Conservation (phyloP, 2,329 filamentous ascomycete genomes). For the Trichoderma pleuroti region DNA sequence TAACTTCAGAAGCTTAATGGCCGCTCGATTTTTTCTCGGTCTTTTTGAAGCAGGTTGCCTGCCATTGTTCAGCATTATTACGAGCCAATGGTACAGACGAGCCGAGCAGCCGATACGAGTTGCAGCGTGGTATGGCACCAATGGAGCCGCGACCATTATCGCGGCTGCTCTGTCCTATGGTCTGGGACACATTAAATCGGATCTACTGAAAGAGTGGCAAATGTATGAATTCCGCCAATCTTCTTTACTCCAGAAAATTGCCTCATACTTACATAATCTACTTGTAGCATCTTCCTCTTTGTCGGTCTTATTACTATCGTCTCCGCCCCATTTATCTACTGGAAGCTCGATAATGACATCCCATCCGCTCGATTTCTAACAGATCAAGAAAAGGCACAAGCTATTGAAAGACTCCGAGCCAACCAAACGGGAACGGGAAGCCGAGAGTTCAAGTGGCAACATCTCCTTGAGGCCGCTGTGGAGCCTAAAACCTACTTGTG, state of each 20-base stretch:
- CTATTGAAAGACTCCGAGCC: constrained; percentile 65
- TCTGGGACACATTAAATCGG: constrained; percentile 27
- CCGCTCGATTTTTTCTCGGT: not conserved
- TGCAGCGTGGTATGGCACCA: constrained; percentile 63
- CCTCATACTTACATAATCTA: not conserved
- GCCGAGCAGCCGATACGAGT: constrained; percentile 60
- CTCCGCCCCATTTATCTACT: constrained; percentile 52
- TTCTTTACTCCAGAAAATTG: not conserved
- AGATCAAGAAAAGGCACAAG: constrained; percentile 62
- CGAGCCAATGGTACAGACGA: constrained; percentile 45
- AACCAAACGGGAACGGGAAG: constrained; percentile 41
- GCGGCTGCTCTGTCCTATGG: constrained; percentile 55
- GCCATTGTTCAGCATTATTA: constrained; percentile 47
- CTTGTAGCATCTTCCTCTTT: not conserved
- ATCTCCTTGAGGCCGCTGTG: not conserved
- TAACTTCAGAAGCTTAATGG: constrained; percentile 35
- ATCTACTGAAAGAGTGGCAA: not conserved
- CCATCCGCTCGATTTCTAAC: constrained; percentile 55
- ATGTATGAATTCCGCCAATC: not conserved
- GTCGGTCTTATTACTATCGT: not conserved
- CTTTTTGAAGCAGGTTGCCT: constrained; percentile 52
- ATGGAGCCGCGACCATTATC: constrained; percentile 54
- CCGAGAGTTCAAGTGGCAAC: not conserved
- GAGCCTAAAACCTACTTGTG: constrained; percentile 51
- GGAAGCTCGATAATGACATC: constrained; percentile 57